phyloP scores from a whole-genome alignment of 2,329 filamentous ascomycete species.

The Phaeosphaeriaceae sp. region DNA sequence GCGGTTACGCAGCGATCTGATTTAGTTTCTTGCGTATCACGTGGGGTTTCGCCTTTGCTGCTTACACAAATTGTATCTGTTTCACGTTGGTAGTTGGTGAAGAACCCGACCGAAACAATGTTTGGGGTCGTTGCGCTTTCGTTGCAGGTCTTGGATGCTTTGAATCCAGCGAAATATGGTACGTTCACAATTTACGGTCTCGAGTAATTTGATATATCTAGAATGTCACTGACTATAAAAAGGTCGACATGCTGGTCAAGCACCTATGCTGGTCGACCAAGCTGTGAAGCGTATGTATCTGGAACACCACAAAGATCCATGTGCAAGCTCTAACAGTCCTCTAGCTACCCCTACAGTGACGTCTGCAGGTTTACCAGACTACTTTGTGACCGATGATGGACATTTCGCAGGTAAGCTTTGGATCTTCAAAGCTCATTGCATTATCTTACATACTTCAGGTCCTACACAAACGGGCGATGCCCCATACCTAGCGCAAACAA shows the following conservation, averaged over 20 bases:
- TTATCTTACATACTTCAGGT: constrained; percentile 49
- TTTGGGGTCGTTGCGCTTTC: constrained; percentile 33
- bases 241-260: constrained; percentile 19
- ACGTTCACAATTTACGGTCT: constrained; percentile 14
- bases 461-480: constrained; percentile 74
- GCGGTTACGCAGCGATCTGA: background rate
- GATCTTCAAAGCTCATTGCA: background rate
- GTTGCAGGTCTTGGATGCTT: constrained; percentile 30
- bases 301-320: background rate
- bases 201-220: background rate
- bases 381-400: constrained; percentile 41
- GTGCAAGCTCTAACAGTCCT: constrained; percentile 7
- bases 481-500: constrained; percentile 75
- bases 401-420: constrained; percentile 34
- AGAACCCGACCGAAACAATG: constrained; percentile 29
- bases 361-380: constrained; percentile 36
- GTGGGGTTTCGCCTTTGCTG: background rate
- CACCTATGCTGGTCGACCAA: constrained; percentile 21
- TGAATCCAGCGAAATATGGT: constrained; percentile 25
- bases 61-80: background rate
- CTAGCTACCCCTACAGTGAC: constrained; percentile 29
- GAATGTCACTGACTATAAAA: background rate
- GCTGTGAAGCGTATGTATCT: constrained; percentile 28
- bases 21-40: background rate
- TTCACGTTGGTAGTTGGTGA: background rate